These are phyloP conservation scores for Orbilia quercus DNA, from an alignment of 2,329 filamentous ascomycete genomes.

Conservation along the genomic window DNA sequence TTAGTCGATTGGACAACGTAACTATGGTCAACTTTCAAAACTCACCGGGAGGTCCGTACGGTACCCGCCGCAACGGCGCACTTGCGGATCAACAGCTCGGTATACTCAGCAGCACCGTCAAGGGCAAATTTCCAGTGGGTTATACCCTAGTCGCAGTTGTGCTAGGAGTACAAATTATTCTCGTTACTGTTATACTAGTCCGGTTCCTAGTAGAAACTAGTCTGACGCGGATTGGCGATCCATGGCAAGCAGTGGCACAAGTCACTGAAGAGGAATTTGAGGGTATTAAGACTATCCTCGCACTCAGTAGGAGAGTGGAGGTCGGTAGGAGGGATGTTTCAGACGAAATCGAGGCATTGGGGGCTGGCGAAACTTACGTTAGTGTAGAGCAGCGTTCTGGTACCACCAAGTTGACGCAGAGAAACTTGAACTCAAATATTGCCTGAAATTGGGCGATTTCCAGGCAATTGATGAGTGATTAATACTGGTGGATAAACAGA, in stretches of 20 bases:
- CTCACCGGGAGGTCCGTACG: constrained; percentile 33
- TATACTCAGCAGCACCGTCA: constrained; percentile 6
- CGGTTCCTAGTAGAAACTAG: constrained; percentile 22
- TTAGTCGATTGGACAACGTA: constrained; percentile 1
- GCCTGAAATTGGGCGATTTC: too few relatives aligned
- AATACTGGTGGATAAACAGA: too few relatives aligned
- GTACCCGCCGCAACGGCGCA: constrained; percentile 16
- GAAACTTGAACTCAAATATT: too few relatives aligned
- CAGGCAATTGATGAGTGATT: too few relatives aligned
- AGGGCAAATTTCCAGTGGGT: constrained; percentile 19
- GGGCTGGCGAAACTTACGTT: constrained; percentile 7
- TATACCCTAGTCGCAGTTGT: constrained; percentile 20
- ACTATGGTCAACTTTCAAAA: constrained; percentile 11
- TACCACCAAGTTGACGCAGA: constrained; percentile 9
- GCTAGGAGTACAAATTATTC: constrained; percentile 21
- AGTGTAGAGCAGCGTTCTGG: constrained; percentile 5
- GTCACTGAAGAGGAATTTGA: constrained; percentile 22
- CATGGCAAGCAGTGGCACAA: constrained; percentile 41
- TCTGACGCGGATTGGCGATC: constrained; percentile 35
- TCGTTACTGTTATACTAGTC: constrained; percentile 13
- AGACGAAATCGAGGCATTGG: constrained; percentile 16
- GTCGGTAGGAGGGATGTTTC: constrained; percentile 2
- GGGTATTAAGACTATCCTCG: constrained; percentile 1
- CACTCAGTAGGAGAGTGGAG: constrained; percentile 10
- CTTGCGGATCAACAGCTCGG: background rate